Evolutionary conservation across 345 rosid species (phyloP).

Genomic region (Rhodamnia rubescens): DNA sequence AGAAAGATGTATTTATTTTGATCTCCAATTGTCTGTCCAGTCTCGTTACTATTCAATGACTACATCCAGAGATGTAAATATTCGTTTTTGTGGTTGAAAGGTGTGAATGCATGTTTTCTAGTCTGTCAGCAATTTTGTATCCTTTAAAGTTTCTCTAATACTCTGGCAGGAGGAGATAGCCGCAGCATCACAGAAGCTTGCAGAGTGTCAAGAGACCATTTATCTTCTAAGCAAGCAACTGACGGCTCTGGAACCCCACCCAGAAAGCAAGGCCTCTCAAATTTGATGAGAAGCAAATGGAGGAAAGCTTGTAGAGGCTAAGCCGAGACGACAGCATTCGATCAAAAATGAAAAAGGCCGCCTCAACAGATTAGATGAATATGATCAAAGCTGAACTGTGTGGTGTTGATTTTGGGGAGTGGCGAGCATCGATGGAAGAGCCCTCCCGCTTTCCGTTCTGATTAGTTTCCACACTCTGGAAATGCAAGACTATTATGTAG

Average conservation of each 20-base stretch:
- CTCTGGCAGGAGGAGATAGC: conserved; percentile 49
- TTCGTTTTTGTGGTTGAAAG: not conserved
- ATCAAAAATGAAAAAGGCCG: not conserved
- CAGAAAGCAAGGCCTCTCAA: conserved; percentile 12
- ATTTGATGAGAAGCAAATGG: conserved; percentile 3
- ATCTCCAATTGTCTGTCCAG: not conserved
- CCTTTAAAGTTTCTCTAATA: not conserved
- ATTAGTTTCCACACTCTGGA: not conserved
- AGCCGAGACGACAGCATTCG: not conserved
- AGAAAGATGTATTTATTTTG: not conserved
- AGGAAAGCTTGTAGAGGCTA: conserved; percentile 7
- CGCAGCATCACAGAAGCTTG: conserved; percentile 59
- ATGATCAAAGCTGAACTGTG: not conserved
- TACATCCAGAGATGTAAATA: not conserved
- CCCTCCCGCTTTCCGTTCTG: not conserved
- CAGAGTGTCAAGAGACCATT: conserved; percentile 73
- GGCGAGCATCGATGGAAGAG: not conserved
- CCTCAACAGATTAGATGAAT: not conserved
- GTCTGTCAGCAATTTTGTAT: no score
- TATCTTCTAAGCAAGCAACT: conserved; percentile 59
- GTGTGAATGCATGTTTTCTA: not conserved
- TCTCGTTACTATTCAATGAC: not conserved
- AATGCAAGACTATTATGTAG: not conserved
- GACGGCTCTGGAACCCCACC: conserved; percentile 39
- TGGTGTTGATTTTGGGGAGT: not conserved